phyloP scores from a whole-genome alignment of 2,329 filamentous ascomycete genomes.

The Phialophora tarda region DNA sequence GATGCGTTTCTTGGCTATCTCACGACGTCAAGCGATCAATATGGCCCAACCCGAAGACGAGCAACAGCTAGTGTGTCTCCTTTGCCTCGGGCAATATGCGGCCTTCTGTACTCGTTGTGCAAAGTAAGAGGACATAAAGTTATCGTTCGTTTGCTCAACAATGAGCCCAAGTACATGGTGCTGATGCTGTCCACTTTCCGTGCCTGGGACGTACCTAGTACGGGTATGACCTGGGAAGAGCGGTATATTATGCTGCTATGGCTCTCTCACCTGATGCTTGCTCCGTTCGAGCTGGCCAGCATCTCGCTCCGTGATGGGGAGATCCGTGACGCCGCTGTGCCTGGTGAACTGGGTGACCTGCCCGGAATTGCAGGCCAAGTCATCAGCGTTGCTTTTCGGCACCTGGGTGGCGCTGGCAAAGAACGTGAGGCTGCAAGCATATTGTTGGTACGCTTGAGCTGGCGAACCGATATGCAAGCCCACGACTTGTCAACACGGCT shows the following conservation, averaged over 20 bases:
- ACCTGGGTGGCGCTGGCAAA: constrained; percentile 77
- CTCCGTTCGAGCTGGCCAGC: constrained; percentile 86
- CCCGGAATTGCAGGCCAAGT: constrained; percentile 74
- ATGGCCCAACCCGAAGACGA: constrained; percentile 41
- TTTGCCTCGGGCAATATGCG: constrained; percentile 73
- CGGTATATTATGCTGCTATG: constrained; percentile 86
- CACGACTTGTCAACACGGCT: constrained; percentile 72
- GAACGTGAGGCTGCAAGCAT: constrained; percentile 87
- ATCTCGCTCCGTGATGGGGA: constrained; percentile 64
- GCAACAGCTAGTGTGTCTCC: constrained; percentile 52
- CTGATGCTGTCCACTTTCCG: constrained; percentile 64
- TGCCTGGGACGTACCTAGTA: constrained; percentile 36
- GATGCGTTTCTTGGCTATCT: constrained; percentile 67
- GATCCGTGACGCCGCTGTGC: constrained; percentile 33
- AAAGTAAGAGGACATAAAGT: constrained; percentile 95
- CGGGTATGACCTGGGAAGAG: constrained; percentile 77
- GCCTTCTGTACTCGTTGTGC: constrained; percentile 85
- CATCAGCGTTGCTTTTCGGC: constrained; percentile 71
- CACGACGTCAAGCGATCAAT: constrained; percentile 38
- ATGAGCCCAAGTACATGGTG: constrained; percentile 85
- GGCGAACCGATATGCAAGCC: constrained; percentile 85
- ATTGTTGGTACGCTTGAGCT: constrained; percentile 79
- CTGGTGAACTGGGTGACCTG: constrained; percentile 61
- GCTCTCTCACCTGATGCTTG: constrained; percentile 80
- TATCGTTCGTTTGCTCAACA: constrained; percentile 86